Evolutionary conservation across 2,329 filamentous ascomycete species (phyloP).

Genomic region (Simplicillium sp.): DNA sequence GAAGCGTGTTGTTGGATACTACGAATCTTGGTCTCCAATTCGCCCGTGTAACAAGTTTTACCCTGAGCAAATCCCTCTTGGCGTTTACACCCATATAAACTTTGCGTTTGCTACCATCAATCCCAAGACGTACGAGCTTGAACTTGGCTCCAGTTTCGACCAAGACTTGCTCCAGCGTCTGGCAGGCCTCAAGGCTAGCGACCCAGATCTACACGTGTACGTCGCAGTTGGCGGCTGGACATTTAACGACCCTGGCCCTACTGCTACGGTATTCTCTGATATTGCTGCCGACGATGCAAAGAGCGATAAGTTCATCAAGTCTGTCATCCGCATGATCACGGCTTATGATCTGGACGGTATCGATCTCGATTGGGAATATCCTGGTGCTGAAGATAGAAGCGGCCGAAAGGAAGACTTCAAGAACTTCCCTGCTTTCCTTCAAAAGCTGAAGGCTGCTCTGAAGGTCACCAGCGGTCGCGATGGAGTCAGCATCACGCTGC

Average conservation of each 20-base stretch:
- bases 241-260: constrained; percentile 20
- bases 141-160: too few species aligned
- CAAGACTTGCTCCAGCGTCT: too few species aligned
- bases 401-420: constrained; percentile 23
- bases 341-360: too few species aligned
- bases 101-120: constrained; percentile 24
- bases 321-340: too few species aligned
- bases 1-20: constrained; percentile 20
- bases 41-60: constrained; percentile 5
- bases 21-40: constrained; percentile 16
- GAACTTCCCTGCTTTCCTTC: constrained; percentile 19
- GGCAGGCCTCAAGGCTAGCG: constrained; percentile 20
- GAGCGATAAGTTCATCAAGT: too few species aligned
- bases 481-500: constrained; percentile 7
- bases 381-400: constrained; percentile 22
- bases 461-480: constrained; percentile 11
- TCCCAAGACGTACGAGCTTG: constrained; percentile 9
- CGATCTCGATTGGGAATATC: constrained; percentile 18
- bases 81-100: constrained; percentile 15
- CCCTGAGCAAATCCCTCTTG: constrained; percentile 10
- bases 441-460: background rate
- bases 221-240: constrained; percentile 30
- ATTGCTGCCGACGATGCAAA: too few species aligned
- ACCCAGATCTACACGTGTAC: constrained; percentile 17
- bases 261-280: constrained; percentile 15